Evolutionary conservation across 1,139 yeast species (phyloP), one percentile per base, ranked within the genome.

Genomic region (Candida tropicalis): DNA sequence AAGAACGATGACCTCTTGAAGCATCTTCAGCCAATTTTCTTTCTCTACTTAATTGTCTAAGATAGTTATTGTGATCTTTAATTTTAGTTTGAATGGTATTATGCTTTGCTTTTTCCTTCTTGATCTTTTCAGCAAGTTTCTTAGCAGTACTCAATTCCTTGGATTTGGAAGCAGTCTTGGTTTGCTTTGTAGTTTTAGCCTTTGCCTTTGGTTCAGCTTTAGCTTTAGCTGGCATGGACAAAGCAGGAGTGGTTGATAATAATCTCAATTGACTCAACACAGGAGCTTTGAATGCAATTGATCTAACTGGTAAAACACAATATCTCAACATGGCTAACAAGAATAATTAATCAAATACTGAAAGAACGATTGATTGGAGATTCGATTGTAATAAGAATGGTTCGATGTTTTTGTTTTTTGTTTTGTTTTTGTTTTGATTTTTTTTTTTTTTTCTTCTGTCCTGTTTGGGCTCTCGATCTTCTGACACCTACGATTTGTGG

Each of bases 41-140:
- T 15, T 42, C 69, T 48, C 60, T 61, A 38, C 51, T 43, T 34
- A 66, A 51, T 46, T 17, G 52, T 25, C 53, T 15, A 48, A 31
- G 39, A 51, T 53, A 44, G 2, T 31, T 3, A 18, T 34, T 31
- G n/a, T 18, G 8, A 8, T 26, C 38, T 37, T 37, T 37, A 9
- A 44, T 38, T 20, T 41, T 9, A 12, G 12, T 33, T 24, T 35
- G 8, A 10, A 18, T 25, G 23, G 10, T n/a, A n/a, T 25, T 41
- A 22, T 3, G 12, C 7, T 11, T 8, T 3, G 20, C 25, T 18
- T 26, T 36, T 6, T 23, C 35, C 1, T 13, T 13, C 2, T 20
- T 31, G 16, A 38, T 23, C 10, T 23, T 29, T 2, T 12, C 26
- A 9, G 16, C 15, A 18, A 7, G 7, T 15, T 36, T 18, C 15